Evolutionary conservation across 768 basidiomycete genomes (phyloP).

Genomic region (Rhodotorula paludigena): DNA sequence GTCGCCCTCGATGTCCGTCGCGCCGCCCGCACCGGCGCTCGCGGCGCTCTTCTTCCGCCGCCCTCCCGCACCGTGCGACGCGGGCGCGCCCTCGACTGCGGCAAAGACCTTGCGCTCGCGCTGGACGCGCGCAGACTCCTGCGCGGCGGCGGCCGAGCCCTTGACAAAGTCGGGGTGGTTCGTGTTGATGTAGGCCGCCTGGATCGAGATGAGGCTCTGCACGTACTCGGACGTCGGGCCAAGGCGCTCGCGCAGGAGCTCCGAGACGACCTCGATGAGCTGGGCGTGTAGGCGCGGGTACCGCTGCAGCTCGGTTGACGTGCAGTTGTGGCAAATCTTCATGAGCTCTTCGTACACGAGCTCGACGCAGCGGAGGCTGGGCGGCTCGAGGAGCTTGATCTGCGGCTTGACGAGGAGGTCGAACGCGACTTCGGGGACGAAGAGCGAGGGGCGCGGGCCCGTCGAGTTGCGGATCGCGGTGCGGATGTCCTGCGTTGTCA

Average conservation of each 20-base stretch:
- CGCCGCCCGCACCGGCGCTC: neutral
- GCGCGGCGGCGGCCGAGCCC: conserved; percentile 53
- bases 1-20: conserved; percentile 1
- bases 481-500: conserved; percentile 90
- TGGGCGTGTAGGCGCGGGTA: conserved; percentile 91
- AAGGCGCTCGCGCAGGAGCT: conserved; percentile 85
- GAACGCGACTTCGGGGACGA: conserved; percentile 95
- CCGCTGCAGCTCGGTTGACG: conserved; percentile 71
- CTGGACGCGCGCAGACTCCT: conserved; percentile 19
- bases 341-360: conserved; percentile 98
- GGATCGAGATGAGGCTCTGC: conserved; percentile 89
- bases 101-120: neutral
- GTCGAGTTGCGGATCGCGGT: conserved; percentile 98
- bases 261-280: conserved; percentile 92
- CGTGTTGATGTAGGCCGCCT: conserved; percentile 98
- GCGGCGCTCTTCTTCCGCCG: neutral
- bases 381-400: conserved; percentile 90
- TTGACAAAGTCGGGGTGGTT: conserved; percentile 93
- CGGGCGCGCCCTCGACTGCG: conserved; percentile 3
- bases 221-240: conserved; percentile 97
- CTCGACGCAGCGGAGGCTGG: conserved; percentile 91
- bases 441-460: conserved; percentile 89
- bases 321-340: conserved; percentile 98
- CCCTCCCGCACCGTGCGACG: neutral
- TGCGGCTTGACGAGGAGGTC: conserved; percentile 96